Percentiles rank a stretch among this genome's conserved stretches.
Conservation (phyloP, 2,329 filamentous ascomycete genomes). For the Gaeumannomyces tritici region DNA sequence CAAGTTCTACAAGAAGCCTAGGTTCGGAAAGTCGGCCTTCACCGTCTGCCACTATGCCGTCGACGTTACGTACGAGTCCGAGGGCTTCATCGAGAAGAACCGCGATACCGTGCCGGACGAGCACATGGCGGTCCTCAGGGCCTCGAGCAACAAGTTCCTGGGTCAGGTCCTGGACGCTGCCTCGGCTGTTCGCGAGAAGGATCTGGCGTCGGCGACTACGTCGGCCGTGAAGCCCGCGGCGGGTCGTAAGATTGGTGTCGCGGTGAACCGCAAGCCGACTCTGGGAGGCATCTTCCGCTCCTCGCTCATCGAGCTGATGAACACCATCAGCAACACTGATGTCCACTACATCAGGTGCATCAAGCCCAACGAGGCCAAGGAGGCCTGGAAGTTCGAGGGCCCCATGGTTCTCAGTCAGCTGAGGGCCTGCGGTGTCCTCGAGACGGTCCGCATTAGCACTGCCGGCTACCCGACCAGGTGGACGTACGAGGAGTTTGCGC, state of each 20-base stretch:
- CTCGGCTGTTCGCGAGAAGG: conserved; percentile 81
- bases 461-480: conserved; percentile 95
- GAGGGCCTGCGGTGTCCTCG: conserved; percentile 94
- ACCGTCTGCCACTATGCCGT: conserved; percentile 98
- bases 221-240: conserved; percentile 71
- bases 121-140: conserved; percentile 85
- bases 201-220: conserved; percentile 53
- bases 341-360: conserved; percentile 99
- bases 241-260: conserved; percentile 81
- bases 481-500: conserved; percentile 97
- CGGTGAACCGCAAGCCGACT: conserved; percentile 91
- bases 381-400: conserved; percentile 94
- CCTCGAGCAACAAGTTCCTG: conserved; percentile 78
- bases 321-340: conserved; percentile 94
- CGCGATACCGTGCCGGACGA: conserved; percentile 97
- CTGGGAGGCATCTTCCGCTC: conserved; percentile 98
- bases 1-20: conserved; percentile 96
- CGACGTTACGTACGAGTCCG: conserved; percentile 96
- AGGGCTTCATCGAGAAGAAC: conserved; percentile 99
- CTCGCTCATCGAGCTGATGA: conserved; percentile 95
- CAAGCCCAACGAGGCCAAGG: conserved; percentile 96
- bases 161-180: conserved; percentile 77
- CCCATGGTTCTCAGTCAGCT: conserved; percentile 98
- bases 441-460: conserved; percentile 95
- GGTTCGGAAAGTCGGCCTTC: conserved; percentile 95